These are phyloP conservation scores for Penicillium manginii DNA, from an alignment of 495 filamentous ascomycete species.

Conservation along the genomic window DNA sequence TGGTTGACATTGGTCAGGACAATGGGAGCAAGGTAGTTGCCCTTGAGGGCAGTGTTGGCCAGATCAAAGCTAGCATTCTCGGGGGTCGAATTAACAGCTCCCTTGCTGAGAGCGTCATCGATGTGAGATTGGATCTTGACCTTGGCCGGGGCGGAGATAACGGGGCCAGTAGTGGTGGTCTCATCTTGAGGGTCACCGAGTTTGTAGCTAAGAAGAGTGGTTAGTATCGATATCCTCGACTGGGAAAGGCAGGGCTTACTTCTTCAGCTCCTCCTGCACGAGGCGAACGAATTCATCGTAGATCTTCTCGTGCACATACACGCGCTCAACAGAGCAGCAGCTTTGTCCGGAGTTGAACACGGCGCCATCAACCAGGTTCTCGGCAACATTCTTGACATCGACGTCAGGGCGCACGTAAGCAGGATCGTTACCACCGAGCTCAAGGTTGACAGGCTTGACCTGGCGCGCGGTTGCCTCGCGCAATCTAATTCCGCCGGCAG, in stretches of 20 bases:
- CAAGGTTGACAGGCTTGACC: slow-evolving; percentile 81
- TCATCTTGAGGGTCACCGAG: slow-evolving; percentile 83
- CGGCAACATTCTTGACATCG: slow-evolving; percentile 84
- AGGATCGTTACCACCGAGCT: slow-evolving; percentile 93
- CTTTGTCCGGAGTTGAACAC: slow-evolving; percentile 98
- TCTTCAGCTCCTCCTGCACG: slow-evolving; percentile 72
- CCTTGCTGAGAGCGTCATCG: slow-evolving; percentile 80
- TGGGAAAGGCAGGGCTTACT: slow-evolving; percentile 23
- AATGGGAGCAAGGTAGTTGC: slow-evolving; percentile 86
- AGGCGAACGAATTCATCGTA: slow-evolving; percentile 79
- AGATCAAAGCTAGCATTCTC: slow-evolving; percentile 69
- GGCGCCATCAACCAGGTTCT: slow-evolving; percentile 91
- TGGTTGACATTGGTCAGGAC: slow-evolving; percentile 83
- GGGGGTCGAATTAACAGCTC: slow-evolving; percentile 82
- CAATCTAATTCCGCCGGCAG: slow-evolving; percentile 79
- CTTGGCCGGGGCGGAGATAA: slow-evolving; percentile 73
- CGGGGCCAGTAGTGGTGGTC: slow-evolving; percentile 83
- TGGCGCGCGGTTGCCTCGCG: slow-evolving; percentile 80
- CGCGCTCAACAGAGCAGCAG: slow-evolving; percentile 89
- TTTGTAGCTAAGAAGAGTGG: slow-evolving; percentile 67
- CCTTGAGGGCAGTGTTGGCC: slow-evolving; percentile 62
- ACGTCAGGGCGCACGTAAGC: slow-evolving; percentile 88
- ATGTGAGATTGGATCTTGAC: slow-evolving; percentile 80
- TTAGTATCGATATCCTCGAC: background rate
- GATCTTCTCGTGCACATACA: slow-evolving; percentile 86